A percentile compares a stretch with the other conserved stretches of the same genome.
These are phyloP conservation scores for Picocystis sp. DNA, from an alignment of 163 green algal genomes.

Conservation along the genomic window DNA sequence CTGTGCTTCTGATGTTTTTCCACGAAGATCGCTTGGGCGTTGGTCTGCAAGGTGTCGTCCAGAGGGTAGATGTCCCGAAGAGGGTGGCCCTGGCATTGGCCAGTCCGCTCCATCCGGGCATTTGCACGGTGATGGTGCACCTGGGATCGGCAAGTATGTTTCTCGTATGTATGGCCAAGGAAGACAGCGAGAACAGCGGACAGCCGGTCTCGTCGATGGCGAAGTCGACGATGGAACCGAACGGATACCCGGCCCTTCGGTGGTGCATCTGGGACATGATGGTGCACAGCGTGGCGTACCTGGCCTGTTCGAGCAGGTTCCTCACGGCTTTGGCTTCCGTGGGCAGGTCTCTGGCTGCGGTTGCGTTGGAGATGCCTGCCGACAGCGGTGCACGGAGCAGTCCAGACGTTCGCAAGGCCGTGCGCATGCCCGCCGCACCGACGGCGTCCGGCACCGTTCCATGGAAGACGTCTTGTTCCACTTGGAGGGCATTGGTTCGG, in stretches of 20 bases:
- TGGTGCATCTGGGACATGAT: conserved; percentile 93
- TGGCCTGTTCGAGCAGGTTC: conserved; percentile 66
- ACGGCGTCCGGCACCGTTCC: too few relatives aligned
- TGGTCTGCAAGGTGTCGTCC: conserved; percentile 32
- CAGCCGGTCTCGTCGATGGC: conserved; percentile 21
- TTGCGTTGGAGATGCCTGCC: conserved; percentile 76
- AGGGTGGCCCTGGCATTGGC: conserved; percentile 90
- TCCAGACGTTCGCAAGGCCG: conserved; percentile 16
- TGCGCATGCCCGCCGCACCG: too few relatives aligned
- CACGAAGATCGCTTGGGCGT: conserved; percentile 30
- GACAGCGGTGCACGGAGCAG: conserved; percentile 54
- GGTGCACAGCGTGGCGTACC: conserved; percentile 77
- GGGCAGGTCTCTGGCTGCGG: conserved; percentile 51
- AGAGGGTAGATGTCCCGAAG: conserved; percentile 75
- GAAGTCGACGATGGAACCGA: conserved; percentile 76
- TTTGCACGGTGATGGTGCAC: conserved; percentile 54
- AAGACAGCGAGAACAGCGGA: conserved; percentile 49
- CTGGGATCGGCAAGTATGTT: conserved; percentile 79
- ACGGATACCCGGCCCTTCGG: conserved; percentile 74
- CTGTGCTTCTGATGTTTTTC: conserved; percentile 16
- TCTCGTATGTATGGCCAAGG: conserved; percentile 86
- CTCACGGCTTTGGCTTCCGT: conserved; percentile 52
- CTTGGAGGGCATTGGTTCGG: too few relatives aligned
- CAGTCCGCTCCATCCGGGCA: conserved; percentile 83
- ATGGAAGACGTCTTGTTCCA: too few relatives aligned